Evolutionary conservation across 345 rosid species (phyloP).

Genomic region (Brassica carinata): DNA sequence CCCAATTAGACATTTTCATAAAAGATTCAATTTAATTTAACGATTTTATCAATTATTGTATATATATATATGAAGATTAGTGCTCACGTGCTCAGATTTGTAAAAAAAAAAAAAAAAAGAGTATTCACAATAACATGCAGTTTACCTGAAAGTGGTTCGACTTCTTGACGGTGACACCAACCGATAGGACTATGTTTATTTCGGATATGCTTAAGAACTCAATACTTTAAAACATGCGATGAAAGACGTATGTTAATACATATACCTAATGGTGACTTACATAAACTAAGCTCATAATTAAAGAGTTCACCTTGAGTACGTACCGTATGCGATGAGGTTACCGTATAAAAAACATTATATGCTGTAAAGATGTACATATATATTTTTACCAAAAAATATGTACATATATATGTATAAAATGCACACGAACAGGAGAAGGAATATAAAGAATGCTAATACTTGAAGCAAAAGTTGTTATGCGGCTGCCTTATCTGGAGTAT

Average conservation of each 20-base stretch:
- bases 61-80: neutral
- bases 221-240: neutral
- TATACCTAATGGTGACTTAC: neutral
- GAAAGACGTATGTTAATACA: neutral
- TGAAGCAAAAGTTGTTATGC: conserved; percentile 26
- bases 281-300: neutral
- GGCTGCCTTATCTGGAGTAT: neutral
- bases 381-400: neutral
- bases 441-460: conserved; percentile 22
- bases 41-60: neutral
- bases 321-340: neutral
- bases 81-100: conserved; percentile 6
- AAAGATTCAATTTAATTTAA: neutral
- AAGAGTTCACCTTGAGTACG: neutral
- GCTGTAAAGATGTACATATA: neutral
- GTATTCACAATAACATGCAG: neutral
- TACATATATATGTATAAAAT: neutral
- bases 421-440: conserved; percentile 16
- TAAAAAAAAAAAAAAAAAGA: neutral
- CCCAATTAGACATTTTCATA: neutral
- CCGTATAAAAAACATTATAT: neutral
- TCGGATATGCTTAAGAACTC: neutral
- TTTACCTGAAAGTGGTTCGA: conserved; percentile 23
- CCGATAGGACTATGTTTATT: too few species aligned
- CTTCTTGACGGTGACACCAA: conserved; percentile 18